phyloP scores from a whole-genome alignment of 108 stramenopile genomes.

The Pseudonitzschia delicatissima region DNA sequence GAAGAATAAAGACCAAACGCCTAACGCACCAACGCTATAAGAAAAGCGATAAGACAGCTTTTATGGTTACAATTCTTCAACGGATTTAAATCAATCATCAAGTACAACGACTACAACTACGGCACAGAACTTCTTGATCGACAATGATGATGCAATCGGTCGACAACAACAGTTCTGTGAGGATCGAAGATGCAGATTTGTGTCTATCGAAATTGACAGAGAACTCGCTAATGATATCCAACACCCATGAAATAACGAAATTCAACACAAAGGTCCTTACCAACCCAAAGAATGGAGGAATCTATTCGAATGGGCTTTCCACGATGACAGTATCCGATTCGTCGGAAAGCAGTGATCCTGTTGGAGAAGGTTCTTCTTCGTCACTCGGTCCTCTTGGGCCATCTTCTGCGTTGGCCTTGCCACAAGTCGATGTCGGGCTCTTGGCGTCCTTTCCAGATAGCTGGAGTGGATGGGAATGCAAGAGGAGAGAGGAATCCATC shows the following conservation, averaged over 20 bases:
- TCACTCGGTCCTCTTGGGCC: neutral
- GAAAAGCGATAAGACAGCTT: too few relatives aligned
- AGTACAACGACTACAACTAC: too few relatives aligned
- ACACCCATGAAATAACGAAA: neutral
- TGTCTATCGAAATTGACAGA: neutral
- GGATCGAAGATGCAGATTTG: too few relatives aligned
- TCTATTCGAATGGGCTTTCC: constrained; percentile 2
- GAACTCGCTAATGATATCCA: neutral
- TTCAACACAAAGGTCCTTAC: neutral
- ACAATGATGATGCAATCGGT: too few relatives aligned
- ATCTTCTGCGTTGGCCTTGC: neutral
- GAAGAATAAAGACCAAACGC: too few relatives aligned
- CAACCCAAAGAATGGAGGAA: neutral
- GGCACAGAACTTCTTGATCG: too few relatives aligned
- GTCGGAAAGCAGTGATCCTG: too few relatives aligned
- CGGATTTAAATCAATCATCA: too few relatives aligned
- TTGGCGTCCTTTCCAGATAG: neutral
- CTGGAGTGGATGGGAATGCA: neutral
- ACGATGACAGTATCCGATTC: neutral
- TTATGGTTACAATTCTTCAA: too few relatives aligned
- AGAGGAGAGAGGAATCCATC: neutral
- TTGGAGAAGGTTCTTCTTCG: too few relatives aligned
- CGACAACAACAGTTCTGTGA: too few relatives aligned
- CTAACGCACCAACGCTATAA: too few relatives aligned
- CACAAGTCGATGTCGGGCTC: neutral